Base-by-base conservation (phyloP, 108 stramenopile genomes). In the Nitzschia putrida region DNA sequence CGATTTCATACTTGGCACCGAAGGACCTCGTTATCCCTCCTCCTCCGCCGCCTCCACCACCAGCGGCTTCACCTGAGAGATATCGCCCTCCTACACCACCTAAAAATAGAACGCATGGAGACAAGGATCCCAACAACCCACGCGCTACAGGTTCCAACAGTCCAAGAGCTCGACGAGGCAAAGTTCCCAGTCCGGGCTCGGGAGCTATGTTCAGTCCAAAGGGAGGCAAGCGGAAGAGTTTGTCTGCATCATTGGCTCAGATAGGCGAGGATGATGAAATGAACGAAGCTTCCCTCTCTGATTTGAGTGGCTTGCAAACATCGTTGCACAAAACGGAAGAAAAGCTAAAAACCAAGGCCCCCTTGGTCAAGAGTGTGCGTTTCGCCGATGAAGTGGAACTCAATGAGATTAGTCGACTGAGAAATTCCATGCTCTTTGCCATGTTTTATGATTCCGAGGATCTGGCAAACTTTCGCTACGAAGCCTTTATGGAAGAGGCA, bases 401-500 rank as follows among this genome's bases (percentile, higher is more conserved):
- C 22, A 69, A 69, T 44, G 71, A 64, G 42, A 72, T 72, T 25
- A 29, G 37, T 49, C 40, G 61, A 38, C 14, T 72, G n/a, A 25
- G 50, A 9, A 63, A 72, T 41, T 60, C 58, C 16, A 49, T 63
- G 44, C 29, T 52, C 11, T 61, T 21, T 10, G 71, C 63, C 29
- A 40, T 63, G 39, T 72, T 72, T 29, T 72, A 50, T 18, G 61
- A 24, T 0, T 44, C 41, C 16, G 71, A 72, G 41, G 71, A 72
- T 24, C 21, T 72, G 16, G 71, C 71, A 41, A 54, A 72, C 26
- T 72, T 72, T 64, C 58, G 71, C 2, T 72, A 72, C 21, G 71
- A 63, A 50, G 71, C 71, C 12, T 72, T 72, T 34, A 60, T 72
- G 71, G 71, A 72, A 37, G 71, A 72, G 8, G 71, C 71, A 40